A percentile compares a stretch with the other conserved stretches of the same genome.
Evolutionary conservation across 495 filamentous ascomycete species (phyloP).

Genomic region (Penicillium argentinense): DNA sequence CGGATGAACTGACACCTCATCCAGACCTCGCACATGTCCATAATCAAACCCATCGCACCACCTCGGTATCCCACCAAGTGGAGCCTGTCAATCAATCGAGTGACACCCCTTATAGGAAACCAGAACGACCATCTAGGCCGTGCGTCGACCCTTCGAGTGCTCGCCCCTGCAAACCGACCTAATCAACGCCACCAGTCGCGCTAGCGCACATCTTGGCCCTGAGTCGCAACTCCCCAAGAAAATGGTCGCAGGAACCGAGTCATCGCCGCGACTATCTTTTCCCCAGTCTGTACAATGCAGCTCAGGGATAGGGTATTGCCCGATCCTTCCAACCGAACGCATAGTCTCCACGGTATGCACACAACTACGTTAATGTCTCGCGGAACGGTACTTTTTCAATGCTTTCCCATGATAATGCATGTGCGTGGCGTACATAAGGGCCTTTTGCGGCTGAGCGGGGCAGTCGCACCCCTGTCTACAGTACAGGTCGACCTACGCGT

Average conservation of each 20-base stretch:
- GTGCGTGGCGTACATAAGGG: no score
- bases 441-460: no score
- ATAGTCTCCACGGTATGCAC: background rate
- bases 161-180: background rate
- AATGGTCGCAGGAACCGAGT: background rate
- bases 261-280: background rate
- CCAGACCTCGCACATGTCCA: background rate
- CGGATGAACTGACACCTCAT: no score
- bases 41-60: background rate
- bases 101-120: slow-evolving; percentile 4
- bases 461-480: no score
- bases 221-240: background rate
- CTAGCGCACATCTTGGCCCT: background rate
- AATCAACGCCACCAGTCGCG: background rate
- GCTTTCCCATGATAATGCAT: no score
- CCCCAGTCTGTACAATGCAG: background rate
- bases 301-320: background rate
- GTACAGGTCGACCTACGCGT: no score
- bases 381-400: no score
- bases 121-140: background rate
- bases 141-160: background rate
- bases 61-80: background rate
- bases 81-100: background rate
- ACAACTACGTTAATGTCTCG: background rate
- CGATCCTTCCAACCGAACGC: slow-evolving; percentile 1